Evolutionary conservation across 352 stramenopile genomes (phyloP), one percentile per base, ranked within the genome.

Genomic region (Bremia lactucae): DNA sequence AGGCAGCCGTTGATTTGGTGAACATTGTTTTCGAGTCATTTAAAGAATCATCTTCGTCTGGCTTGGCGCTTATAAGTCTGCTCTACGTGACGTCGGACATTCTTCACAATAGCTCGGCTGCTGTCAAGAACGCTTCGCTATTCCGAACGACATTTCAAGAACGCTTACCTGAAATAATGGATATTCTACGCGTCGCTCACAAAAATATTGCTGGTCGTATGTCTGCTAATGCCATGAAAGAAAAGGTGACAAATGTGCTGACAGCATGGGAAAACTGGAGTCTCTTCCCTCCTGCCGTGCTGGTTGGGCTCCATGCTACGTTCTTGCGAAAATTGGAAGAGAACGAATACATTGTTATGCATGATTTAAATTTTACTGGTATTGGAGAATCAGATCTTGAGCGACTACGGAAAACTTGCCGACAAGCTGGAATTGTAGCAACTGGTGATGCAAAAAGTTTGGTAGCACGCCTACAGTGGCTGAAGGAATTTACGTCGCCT

Each of bases 71-170:
- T 9, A 47, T 93, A 42, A 77, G 61, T 8, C 63, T 75, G 18
- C 45, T 95, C 36, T 94, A 86, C 42, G 62, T 94, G 42, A 59
- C 83, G 7, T 95, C 83, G 9, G 85, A 96, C 41, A 80, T 96
- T 29, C 59, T 96, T 23, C 80, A 94, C 65, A 96, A 96, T 46
- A 90, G 78, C 44, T 91, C 74, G 11, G 85, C 82, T 20, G 62
- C 71, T 9, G 72, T 94, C 31, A 87, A 90, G 56, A 94, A 95
- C 38, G 82, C 82, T n/a, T 91, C 79, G 29, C 64, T 84, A 11
- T 96, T 93, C 38, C 78, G 85, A 2, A 89, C 82, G 25, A 87
- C 75, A 40, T 85, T 96, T 46, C 71, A 95, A 52, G 72, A 83
- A 4, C 73, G 52, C 31, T 43, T 96, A 22, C 81, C 78, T 6